A percentile compares a stretch with the other conserved stretches of the same genome.
Evolutionary conservation across 2,329 filamentous ascomycete genomes (phyloP).

Genomic region (Fonsecaea pugnacius): DNA sequence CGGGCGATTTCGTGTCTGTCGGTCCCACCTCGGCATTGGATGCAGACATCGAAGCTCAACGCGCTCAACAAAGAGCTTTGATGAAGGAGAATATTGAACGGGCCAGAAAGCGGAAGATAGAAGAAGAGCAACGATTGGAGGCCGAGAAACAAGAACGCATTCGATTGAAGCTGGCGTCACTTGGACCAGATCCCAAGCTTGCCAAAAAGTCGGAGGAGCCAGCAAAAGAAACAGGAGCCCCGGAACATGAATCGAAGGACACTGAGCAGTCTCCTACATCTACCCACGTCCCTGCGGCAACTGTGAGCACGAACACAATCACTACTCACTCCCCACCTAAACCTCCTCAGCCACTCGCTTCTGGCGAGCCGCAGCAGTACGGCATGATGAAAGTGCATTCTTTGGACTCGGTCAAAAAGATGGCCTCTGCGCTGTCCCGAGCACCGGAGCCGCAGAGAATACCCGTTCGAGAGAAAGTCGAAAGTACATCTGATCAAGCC

Average conservation of each 20-base stretch:
- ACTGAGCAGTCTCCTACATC: slow-evolving; percentile 32
- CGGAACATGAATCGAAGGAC: slow-evolving; percentile 26
- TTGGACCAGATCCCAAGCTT: slow-evolving; percentile 41
- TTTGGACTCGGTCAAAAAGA: slow-evolving; percentile 57
- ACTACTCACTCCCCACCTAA: slow-evolving; percentile 58
- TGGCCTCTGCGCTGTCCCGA: slow-evolving; percentile 40
- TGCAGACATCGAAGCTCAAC: slow-evolving; percentile 33
- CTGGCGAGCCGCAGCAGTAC: slow-evolving; percentile 63
- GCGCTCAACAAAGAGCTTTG: slow-evolving; percentile 59
- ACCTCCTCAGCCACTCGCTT: slow-evolving; percentile 61
- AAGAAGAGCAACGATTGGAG: slow-evolving; percentile 61
- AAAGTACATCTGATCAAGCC: slow-evolving; percentile 21
- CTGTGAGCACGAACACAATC: slow-evolving; percentile 42
- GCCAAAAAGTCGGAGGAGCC: slow-evolving; percentile 22
- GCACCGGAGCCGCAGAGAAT: slow-evolving; percentile 44
- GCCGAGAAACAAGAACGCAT: slow-evolving; percentile 63
- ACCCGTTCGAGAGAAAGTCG: slow-evolving; percentile 23
- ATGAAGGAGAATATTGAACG: slow-evolving; percentile 65
- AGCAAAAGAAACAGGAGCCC: slow-evolving; percentile 5
- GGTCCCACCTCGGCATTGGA: slow-evolving; percentile 26
- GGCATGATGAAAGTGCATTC: slow-evolving; percentile 67
- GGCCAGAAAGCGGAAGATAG: slow-evolving; percentile 58
- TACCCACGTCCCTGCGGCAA: slow-evolving; percentile 5
- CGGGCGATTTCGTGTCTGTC: slow-evolving; percentile 40
- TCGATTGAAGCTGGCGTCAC: slow-evolving; percentile 58